A percentile compares a stretch with the other conserved stretches of the same genome.
Evolutionary conservation across 129 eudicot species (phyloP).

Genomic region (Oenanthe sinensis): DNA sequence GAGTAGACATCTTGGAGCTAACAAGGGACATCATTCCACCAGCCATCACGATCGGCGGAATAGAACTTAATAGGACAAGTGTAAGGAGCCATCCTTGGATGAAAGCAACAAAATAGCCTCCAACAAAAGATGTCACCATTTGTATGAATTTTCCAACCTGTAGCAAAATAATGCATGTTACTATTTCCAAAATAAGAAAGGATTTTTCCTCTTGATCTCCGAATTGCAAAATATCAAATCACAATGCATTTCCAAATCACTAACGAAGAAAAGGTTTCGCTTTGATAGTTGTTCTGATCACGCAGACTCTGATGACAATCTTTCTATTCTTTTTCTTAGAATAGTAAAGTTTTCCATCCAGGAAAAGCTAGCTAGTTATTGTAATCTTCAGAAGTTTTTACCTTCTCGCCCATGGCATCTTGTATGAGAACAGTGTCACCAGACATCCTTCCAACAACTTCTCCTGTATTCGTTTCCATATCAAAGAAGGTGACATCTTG

Average conservation of each 20-base stretch:
- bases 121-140: slow-evolving; percentile 52
- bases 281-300: neutral
- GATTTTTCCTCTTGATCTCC: neutral
- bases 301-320: neutral
- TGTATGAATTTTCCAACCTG: slow-evolving; percentile 83
- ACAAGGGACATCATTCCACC: slow-evolving; percentile 51
- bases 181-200: neutral
- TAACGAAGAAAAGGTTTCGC: too few species aligned
- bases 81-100: slow-evolving; percentile 85
- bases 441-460: slow-evolving; percentile 94
- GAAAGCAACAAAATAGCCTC: slow-evolving; percentile 78
- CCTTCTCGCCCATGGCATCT: slow-evolving; percentile 99
- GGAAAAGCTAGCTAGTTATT: neutral
- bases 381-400: slow-evolving; percentile 8
- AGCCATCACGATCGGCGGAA: slow-evolving; percentile 55
- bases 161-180: slow-evolving; percentile 3
- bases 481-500: slow-evolving; percentile 90
- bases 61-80: slow-evolving; percentile 57
- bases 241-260: neutral
- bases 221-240: neutral
- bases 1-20: slow-evolving; percentile 62
- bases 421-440: slow-evolving; percentile 95
- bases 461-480: slow-evolving; percentile 88
- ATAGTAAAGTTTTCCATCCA: neutral
- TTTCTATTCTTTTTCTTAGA: neutral